Conservation (phyloP, 768 basidiomycete genomes). For the Pulveroboletus sp. region DNA sequence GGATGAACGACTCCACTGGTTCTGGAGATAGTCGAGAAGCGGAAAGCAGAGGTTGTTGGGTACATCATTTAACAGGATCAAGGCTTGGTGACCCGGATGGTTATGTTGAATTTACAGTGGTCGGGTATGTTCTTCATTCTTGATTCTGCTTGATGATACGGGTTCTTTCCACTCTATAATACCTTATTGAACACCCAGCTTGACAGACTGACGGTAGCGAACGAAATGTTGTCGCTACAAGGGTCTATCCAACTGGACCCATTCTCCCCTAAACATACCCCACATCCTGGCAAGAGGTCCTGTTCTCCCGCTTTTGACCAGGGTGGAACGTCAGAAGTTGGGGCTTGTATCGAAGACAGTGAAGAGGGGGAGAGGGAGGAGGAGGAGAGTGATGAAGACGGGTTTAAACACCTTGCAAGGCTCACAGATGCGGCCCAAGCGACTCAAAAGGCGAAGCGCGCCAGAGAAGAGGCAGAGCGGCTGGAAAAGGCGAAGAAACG, state of each 20-base stretch:
- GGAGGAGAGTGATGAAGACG: conserved; percentile 28
- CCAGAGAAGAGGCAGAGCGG: conserved; percentile 26
- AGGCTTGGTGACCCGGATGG: conserved; percentile 65
- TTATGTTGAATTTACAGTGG: conserved; percentile 76
- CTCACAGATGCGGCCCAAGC: conserved; percentile 28
- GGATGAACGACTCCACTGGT: conserved; percentile 8
- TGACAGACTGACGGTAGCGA: conserved; percentile 76
- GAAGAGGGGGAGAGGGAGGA: conserved; percentile 5
- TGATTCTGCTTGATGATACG: background rate
- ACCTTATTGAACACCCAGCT: conserved; percentile 5
- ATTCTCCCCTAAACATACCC: conserved; percentile 58
- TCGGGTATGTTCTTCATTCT: conserved; percentile 47
- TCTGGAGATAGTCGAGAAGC: conserved; percentile 26
- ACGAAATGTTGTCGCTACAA: conserved; percentile 87
- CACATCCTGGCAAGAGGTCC: conserved; percentile 20
- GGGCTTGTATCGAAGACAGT: conserved; percentile 3
- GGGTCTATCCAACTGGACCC: conserved; percentile 79
- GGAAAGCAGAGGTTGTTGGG: conserved; percentile 72
- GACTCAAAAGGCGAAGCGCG: conserved; percentile 19
- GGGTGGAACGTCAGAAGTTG: conserved; percentile 18
- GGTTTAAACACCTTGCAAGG: conserved; percentile 29
- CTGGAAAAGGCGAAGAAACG: conserved; percentile 29
- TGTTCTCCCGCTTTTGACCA: conserved; percentile 1
- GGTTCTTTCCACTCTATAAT: background rate
- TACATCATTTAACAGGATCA: conserved; percentile 64